These are phyloP conservation scores for Penstemon newberryi DNA, from an alignment of 257 asterid genomes.

Conservation along the genomic window DNA sequence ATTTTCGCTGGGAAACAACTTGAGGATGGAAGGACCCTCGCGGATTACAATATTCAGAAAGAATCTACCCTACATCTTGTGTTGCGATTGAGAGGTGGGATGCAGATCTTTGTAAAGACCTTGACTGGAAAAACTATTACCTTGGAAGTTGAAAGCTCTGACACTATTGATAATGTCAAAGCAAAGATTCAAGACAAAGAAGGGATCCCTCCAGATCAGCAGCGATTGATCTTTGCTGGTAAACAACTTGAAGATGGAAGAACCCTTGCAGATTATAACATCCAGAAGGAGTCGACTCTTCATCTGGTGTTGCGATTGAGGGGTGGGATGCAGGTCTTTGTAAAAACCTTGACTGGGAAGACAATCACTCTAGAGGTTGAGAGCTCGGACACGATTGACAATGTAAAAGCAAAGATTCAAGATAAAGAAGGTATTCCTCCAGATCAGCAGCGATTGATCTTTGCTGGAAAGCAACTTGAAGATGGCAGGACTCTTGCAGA, in stretches of 20 bases:
- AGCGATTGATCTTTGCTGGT: conserved; percentile 6
- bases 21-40: not conserved
- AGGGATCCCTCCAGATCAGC: conserved; percentile 15
- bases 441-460: not conserved
- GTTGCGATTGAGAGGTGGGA: not conserved
- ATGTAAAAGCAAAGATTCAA: not conserved
- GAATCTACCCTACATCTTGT: not conserved
- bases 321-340: not conserved
- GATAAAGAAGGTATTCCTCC: not conserved
- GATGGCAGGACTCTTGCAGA: not conserved
- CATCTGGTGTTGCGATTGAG: not conserved
- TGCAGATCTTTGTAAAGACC: conserved; percentile 13
- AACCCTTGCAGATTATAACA: not conserved
- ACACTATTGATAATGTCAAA: conserved; percentile 9
- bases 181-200: conserved; percentile 14
- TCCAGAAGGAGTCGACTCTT: not conserved
- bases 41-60: not conserved
- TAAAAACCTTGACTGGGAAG: not conserved
- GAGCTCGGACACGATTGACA: not conserved
- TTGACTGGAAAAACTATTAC: conserved; percentile 11
- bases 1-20: not conserved
- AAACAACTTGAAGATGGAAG: not conserved
- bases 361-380: not conserved
- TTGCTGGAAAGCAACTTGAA: not conserved
- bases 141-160: conserved; percentile 14